Evolutionary conservation across 2,329 filamentous ascomycete species (phyloP).

Genomic region (Gyromitra esculenta): DNA sequence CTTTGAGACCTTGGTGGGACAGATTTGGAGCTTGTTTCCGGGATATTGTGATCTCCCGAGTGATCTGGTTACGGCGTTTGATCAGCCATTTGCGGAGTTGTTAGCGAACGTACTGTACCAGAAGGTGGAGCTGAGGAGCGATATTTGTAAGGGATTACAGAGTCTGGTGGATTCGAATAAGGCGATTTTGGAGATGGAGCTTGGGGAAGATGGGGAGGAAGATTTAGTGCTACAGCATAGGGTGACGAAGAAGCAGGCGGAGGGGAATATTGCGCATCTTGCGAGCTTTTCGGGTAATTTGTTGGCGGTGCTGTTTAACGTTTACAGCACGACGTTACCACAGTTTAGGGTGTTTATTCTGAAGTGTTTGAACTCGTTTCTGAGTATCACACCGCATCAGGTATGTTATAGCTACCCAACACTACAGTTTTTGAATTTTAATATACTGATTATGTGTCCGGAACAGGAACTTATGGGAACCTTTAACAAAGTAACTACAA

Average conservation of each 20-base stretch:
- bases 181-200: constrained; percentile 72
- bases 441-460: constrained; percentile 33
- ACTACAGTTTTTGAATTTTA: no score
- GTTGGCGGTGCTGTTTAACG: constrained; percentile 96
- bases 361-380: constrained; percentile 91
- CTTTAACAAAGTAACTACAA: constrained; percentile 83
- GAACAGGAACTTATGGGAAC: constrained; percentile 80
- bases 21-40: constrained; percentile 92
- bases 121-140: constrained; percentile 84
- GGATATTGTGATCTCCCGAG: constrained; percentile 94
- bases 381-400: constrained; percentile 80
- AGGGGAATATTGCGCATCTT: constrained; percentile 83
- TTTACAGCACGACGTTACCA: constrained; percentile 94
- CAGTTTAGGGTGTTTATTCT: constrained; percentile 90
- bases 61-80: constrained; percentile 79
- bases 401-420: constrained; percentile 13
- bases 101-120: constrained; percentile 91
- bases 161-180: constrained; percentile 92
- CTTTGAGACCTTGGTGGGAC: constrained; percentile 93
- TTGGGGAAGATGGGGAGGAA: constrained; percentile 69
- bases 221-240: constrained; percentile 81
- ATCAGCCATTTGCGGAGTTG: constrained; percentile 88
- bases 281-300: constrained; percentile 84
- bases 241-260: constrained; percentile 77
- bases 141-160: constrained; percentile 87